phyloP scores from a whole-genome alignment of 1,284 basidiomycete species.

The Tilletia setariae region DNA sequence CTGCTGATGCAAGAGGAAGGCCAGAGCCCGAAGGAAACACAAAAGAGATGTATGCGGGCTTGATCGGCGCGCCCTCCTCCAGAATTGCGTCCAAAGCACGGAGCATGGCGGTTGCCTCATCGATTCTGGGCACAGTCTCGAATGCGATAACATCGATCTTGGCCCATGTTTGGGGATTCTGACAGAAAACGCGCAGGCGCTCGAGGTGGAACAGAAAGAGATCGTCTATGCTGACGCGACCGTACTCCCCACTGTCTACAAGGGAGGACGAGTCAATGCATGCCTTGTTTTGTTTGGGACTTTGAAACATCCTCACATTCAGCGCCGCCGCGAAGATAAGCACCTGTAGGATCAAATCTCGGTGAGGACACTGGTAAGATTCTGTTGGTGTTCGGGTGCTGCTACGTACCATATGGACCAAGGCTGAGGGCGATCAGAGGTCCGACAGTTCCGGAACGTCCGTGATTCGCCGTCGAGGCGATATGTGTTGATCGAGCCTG shows the following conservation, averaged over 20 bases:
- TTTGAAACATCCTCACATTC: slow-evolving; percentile 18
- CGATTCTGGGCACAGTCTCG: slow-evolving; percentile 43
- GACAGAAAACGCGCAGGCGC: slow-evolving; percentile 30
- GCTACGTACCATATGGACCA: slow-evolving; percentile 34
- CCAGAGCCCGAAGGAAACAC: slow-evolving; percentile 29
- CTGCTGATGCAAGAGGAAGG: slow-evolving; percentile 28
- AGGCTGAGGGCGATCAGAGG: slow-evolving; percentile 37
- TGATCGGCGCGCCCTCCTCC: slow-evolving; percentile 20
- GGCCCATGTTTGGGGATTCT: slow-evolving; percentile 26
- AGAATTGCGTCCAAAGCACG: slow-evolving; percentile 31
- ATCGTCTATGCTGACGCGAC: slow-evolving; percentile 21
- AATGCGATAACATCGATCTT: slow-evolving; percentile 39
- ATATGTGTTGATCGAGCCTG: slow-evolving; percentile 27
- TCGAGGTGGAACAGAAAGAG: slow-evolving; percentile 35
- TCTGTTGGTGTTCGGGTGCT: not conserved
- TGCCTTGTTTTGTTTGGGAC: no score
- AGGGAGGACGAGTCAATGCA: no score
- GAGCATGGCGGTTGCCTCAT: slow-evolving; percentile 41
- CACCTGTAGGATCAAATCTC: slow-evolving; percentile 16
- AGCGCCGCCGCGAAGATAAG: slow-evolving; percentile 24
- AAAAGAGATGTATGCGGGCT: slow-evolving; percentile 36
- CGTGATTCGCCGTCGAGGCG: not conserved
- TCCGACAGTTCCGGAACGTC: not conserved
- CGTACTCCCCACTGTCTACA: slow-evolving; percentile 41
- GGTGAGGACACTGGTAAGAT: not conserved